Evolutionary conservation across 768 basidiomycete species (phyloP).

Genomic region (Kwoniella sp.): DNA sequence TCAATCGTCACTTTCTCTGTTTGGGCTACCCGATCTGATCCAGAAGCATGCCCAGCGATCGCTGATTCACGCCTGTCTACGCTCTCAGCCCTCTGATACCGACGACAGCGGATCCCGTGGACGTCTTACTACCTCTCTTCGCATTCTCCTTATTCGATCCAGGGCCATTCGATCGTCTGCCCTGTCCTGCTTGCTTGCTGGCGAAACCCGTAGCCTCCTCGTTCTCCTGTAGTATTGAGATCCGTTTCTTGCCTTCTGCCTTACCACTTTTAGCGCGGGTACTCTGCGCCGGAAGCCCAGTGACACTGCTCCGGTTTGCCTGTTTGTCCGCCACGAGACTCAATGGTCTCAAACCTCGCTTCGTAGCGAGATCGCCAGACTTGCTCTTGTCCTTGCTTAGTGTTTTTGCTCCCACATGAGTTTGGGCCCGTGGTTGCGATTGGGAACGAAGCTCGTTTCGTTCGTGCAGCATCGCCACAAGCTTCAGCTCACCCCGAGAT

Average conservation of each 20-base stretch:
- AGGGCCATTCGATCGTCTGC: constrained; percentile 2
- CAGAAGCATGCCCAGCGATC: too few relatives aligned
- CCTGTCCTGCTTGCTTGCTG: background rate
- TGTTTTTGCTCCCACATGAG: too few relatives aligned
- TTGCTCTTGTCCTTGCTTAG: background rate
- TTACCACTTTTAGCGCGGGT: background rate
- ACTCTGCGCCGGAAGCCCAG: background rate
- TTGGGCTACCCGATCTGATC: too few relatives aligned
- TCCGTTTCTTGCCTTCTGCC: background rate
- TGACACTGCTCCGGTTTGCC: background rate
- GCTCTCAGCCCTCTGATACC: constrained; percentile 20
- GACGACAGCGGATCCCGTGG: background rate
- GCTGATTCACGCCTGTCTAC: background rate
- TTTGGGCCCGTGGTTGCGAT: background rate
- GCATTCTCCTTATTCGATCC: constrained; percentile 24
- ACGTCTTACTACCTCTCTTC: constrained; percentile 10
- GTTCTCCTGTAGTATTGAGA: constrained; percentile 5
- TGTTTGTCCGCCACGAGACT: constrained; percentile 19
- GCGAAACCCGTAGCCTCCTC: background rate
- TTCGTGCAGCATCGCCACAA: constrained; percentile 24
- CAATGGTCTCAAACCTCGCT: constrained; percentile 29
- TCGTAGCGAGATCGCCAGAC: constrained; percentile 9
- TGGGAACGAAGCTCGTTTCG: constrained; percentile 15
- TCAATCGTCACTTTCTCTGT: too few relatives aligned
- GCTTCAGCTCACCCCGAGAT: constrained; percentile 21